Percentiles rank a stretch among this genome's conserved stretches.
Evolutionary conservation across 108 stramenopile genomes (phyloP).

Genomic region (Pseudonitzschia pungens): DNA sequence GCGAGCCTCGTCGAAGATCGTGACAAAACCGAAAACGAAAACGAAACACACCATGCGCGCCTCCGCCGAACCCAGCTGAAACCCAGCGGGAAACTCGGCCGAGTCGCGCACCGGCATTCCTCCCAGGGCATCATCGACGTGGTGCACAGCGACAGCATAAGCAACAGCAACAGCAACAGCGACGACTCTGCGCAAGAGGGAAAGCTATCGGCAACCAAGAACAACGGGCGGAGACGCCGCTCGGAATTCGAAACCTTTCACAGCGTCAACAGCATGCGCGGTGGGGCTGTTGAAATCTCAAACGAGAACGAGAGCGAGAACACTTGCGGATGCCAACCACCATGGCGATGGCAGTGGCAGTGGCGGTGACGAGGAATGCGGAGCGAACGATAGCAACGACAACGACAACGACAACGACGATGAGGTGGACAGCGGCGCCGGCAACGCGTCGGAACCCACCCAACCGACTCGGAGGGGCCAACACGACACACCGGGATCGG

Average conservation of each 20-base stretch:
- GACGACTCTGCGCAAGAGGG: too few species aligned
- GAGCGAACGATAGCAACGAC: background rate
- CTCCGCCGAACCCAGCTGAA: background rate
- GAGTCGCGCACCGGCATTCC: background rate
- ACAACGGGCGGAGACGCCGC: background rate
- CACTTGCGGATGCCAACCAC: too few species aligned
- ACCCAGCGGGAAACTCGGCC: background rate
- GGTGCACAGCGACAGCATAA: background rate
- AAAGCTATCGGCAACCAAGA: too few species aligned
- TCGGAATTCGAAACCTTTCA: background rate
- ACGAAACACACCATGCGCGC: background rate
- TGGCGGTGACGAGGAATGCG: background rate
- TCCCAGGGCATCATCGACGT: conserved; percentile 6
- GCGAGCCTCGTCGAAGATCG: background rate
- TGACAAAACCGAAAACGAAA: background rate
- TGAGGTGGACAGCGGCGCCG: too few species aligned
- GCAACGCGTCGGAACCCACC: too few species aligned
- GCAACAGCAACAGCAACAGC: conserved; percentile 10
- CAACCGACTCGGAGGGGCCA: too few species aligned
- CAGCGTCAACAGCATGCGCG: background rate
- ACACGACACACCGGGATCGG: too few species aligned
- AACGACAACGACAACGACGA: background rate
- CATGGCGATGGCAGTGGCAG: background rate
- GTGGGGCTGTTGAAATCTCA: background rate
- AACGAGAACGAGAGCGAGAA: too few species aligned